Evolutionary conservation across 164 flowering plant genomes (phyloP).

Genomic region (Stephania cephalantha): DNA sequence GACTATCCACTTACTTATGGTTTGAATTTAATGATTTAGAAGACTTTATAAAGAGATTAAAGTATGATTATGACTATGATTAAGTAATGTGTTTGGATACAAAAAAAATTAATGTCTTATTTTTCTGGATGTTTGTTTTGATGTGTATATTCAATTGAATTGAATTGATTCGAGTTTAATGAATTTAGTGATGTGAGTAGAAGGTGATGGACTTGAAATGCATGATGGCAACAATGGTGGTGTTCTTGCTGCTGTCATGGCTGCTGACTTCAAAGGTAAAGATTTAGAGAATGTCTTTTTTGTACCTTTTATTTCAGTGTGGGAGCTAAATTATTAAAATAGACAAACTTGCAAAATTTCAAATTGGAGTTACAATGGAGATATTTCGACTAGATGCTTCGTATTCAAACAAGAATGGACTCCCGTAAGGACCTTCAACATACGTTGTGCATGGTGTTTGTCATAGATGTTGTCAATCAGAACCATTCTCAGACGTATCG

Average conservation of each 20-base stretch:
- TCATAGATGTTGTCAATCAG: slow-evolving; percentile 89
- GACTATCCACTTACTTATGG: too few relatives aligned
- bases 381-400: slow-evolving; percentile 70
- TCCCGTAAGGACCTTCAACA: slow-evolving; percentile 59
- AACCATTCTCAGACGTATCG: slow-evolving; percentile 80
- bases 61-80: too few relatives aligned
- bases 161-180: too few relatives aligned
- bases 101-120: too few relatives aligned
- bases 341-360: slow-evolving; percentile 89
- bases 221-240: slow-evolving; percentile 74
- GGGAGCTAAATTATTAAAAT: slow-evolving; percentile 9
- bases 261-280: slow-evolving; percentile 92
- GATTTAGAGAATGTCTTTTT: background rate
- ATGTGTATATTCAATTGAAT: too few relatives aligned
- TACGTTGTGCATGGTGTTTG: slow-evolving; percentile 85
- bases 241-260: slow-evolving; percentile 68
- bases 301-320: background rate
- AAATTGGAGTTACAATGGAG: slow-evolving; percentile 41
- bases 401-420: slow-evolving; percentile 64
- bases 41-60: too few relatives aligned
- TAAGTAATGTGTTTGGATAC: too few relatives aligned
- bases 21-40: too few relatives aligned
- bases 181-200: slow-evolving; percentile 18
- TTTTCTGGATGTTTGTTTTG: too few relatives aligned
- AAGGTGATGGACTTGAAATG: slow-evolving; percentile 78